Evolutionary conservation across 2,329 filamentous ascomycete genomes (phyloP).

Genomic region (Didymella arachidicola): DNA sequence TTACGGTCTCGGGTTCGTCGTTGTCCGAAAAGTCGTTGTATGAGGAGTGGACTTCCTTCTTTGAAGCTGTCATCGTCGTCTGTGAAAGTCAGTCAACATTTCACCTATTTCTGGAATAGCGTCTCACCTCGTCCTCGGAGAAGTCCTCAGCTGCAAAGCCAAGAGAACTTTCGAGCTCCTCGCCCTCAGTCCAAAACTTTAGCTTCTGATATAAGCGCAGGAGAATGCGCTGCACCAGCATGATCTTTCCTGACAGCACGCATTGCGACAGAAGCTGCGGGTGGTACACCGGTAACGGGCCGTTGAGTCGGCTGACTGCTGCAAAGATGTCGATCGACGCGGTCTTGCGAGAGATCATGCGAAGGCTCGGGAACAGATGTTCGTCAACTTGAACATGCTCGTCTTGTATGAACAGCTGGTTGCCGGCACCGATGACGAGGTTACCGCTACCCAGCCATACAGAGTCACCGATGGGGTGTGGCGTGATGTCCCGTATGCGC

Average conservation of each 20-base stretch:
- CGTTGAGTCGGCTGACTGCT: conserved; percentile 82
- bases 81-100: conserved; percentile 24
- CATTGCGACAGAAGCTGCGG: conserved; percentile 90
- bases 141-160: conserved; percentile 63
- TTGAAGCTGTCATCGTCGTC: conserved; percentile 52
- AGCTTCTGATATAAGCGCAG: conserved; percentile 75
- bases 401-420: conserved; percentile 87
- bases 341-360: conserved; percentile 57
- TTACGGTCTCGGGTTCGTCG: conserved; percentile 69
- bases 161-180: conserved; percentile 79
- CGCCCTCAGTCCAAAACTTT: conserved; percentile 84
- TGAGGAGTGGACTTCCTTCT: conserved; percentile 60
- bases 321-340: conserved; percentile 77
- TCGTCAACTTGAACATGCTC: conserved; percentile 73
- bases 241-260: conserved; percentile 79
- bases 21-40: conserved; percentile 62
- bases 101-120: fast-evolving
- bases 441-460: conserved; percentile 88
- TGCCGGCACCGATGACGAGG: conserved; percentile 86
- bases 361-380: conserved; percentile 64
- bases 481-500: conserved; percentile 79
- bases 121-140: conserved; percentile 55
- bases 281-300: conserved; percentile 87
- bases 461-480: conserved; percentile 90
- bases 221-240: conserved; percentile 75